A percentile compares a stretch with the other conserved stretches of the same genome.
Conservation (phyloP, 108 stramenopile genomes). For the Licmophora abbreviata region DNA sequence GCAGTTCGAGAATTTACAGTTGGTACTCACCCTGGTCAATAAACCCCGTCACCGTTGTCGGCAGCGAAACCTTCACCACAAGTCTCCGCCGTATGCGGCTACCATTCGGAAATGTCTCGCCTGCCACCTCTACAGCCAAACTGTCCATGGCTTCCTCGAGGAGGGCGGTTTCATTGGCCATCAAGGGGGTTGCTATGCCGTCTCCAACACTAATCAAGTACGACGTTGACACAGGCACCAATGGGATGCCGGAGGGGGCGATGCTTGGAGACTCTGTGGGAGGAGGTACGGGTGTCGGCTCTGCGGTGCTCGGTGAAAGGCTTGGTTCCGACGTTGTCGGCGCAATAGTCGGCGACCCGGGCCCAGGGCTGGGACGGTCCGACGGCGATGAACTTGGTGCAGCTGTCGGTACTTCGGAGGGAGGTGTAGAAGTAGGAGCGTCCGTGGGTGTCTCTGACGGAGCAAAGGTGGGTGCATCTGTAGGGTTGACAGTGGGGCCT, state of each 20-base stretch:
- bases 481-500: conserved; percentile 9
- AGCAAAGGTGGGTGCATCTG: background rate
- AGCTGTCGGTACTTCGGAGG: conserved; percentile 7
- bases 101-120: conserved; percentile 5
- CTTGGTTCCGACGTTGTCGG: conserved; percentile 4
- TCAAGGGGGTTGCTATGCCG: no score
- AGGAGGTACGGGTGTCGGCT: conserved; percentile 4
- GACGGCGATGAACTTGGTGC: conserved; percentile 11
- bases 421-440: background rate
- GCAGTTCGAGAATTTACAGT: no score
- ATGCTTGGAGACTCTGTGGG: conserved; percentile 1
- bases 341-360: background rate
- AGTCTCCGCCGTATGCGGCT: conserved; percentile 1
- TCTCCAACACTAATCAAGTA: no score
- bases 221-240: no score
- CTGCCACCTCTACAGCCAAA: conserved; percentile 13
- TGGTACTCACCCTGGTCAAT: background rate
- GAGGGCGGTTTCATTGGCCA: conserved; percentile 1
- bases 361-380: background rate
- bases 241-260: no score
- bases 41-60: background rate
- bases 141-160: conserved; percentile 24
- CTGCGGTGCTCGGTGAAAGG: no score
- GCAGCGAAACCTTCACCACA: background rate
- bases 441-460: conserved; percentile 2